Base-by-base conservation (phyloP, 352 stramenopile genomes). In the Globisporangium nagaii region DNA sequence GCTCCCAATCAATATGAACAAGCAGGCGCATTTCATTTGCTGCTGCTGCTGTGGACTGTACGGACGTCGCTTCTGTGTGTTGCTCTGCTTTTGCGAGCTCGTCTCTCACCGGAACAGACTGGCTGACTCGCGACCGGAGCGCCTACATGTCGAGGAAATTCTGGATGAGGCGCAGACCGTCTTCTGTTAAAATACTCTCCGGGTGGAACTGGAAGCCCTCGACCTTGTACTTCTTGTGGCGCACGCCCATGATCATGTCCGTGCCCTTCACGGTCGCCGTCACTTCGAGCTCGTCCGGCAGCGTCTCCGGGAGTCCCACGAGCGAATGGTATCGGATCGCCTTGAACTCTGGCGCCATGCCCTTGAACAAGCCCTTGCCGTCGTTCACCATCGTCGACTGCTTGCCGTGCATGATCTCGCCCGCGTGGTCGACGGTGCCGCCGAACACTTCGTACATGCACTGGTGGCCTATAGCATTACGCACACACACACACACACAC, bases 151-250 rank as follows among this genome's bases (percentile, higher is more conserved):
- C 75, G 46, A 95, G 65, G 58, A 95, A 95, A 63, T 93, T 94
- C 60, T 88, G 76, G 56, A 94, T 91, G 54, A 95, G 81, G 32
- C 72, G 75, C 60, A 90, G 77, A 25, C 86, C 86, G 58, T 86
- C 75, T 36, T 91, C 70, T 4, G 86, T 95, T 44, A 92, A 68
- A 52, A 95, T 94, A 55, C 82, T 93, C 54, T 95, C 86, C 0
- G 86, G 86, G 68, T 95, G 86, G 65, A 95, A 95, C 64, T 95
- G 86, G 58, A 91, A 88, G 52, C 84, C 86, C 60, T 95, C 84
- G 41, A 95, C 71, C 58, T 90, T 87, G 66, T 78, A 80, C 73
- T 83, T 73, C 57, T 88, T 92, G 77, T 95, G 86, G 31, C 86
- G 79, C 51, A 95, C 81, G 39, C 84, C 86, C 82, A 94, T 93